Evolutionary conservation across 2,329 filamentous ascomycete species (phyloP), one percentile per base, ranked within the genome.

Genomic region (Epichloe gansuensis): DNA sequence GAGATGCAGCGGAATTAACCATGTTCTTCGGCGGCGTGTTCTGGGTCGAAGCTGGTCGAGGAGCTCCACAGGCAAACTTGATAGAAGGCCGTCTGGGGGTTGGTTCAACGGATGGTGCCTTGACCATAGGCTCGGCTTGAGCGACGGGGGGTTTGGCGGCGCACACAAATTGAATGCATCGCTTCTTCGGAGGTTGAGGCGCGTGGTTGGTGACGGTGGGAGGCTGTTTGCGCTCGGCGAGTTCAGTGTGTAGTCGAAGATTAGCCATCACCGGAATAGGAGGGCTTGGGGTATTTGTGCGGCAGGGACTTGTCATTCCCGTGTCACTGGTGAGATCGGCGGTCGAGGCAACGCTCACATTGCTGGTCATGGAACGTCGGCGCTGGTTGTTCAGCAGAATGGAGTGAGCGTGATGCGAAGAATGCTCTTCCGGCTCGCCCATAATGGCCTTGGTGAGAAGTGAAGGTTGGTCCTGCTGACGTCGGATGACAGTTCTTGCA

Each of bases 251-350:
- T 36, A 76, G 57, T 27, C 67, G 70, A 7, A 70, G 64, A 51
- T 75, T 72, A 21, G 72, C 69, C 50, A 79, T 72, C 17, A 82
- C 75, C 4, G 82, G 81, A 3, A 84, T 74, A n/a, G 89, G 89
- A 17, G 93, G 91, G 63, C 91, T 97, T 1, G 90, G 89, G 0
- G 89, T 91, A 65, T 81, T 89, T 38, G 88, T 87, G 52, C 89
- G 77, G n/a, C 88, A 85, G 42, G 91, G 89, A 61, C 89, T 96
- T 17, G 90, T 95, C 54, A 94, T 72, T 54, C 88, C 90, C 53
- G 87, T 93, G 62, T 96, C 93, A 68, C 90, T 96, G n/a, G 89
- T 96, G 53, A 97, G 75, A 58, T 96, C 91, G 39, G 87, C 87
- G 3, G 89, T 94, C 2, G 90, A 95, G 45, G 87, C 77, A 54